A percentile compares a stretch with the other conserved stretches of the same genome.
phyloP scores from a whole-genome alignment of 2,329 filamentous ascomycete species.

The Cladobotryum protrusum region DNA sequence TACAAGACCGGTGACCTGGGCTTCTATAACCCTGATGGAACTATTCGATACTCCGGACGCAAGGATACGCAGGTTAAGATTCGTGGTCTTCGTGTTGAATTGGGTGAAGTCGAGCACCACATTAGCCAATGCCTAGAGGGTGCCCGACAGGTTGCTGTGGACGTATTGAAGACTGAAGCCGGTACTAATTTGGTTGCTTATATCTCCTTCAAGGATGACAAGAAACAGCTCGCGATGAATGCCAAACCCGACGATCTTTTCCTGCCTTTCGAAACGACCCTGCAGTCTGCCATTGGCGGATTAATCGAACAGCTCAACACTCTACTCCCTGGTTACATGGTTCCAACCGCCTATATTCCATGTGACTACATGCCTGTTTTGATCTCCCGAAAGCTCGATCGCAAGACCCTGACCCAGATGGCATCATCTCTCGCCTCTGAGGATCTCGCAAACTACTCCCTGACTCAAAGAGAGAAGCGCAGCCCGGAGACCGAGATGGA shows the following conservation, averaged over 20 bases:
- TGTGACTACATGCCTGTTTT: constrained; percentile 7
- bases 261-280: neutral
- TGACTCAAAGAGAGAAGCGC: neutral
- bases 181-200: neutral
- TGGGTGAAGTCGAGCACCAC: constrained; percentile 9
- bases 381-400: constrained; percentile 9
- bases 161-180: neutral
- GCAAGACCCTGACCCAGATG: constrained; percentile 1
- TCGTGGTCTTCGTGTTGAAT: constrained; percentile 5
- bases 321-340: constrained; percentile 5
- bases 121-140: neutral
- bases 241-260: neutral
- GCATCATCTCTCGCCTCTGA: neutral
- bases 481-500: constrained; percentile 5
- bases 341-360: constrained; percentile 5
- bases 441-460: constrained; percentile 1
- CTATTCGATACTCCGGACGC: constrained; percentile 1
- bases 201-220: constrained; percentile 1
- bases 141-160: constrained; percentile 1
- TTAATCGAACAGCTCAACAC: neutral
- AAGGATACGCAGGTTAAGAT: constrained; percentile 9
- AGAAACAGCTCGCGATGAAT: neutral
- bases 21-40: constrained; percentile 4
- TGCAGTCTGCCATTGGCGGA: neutral
- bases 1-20: constrained; percentile 6